Evolutionary conservation across 768 basidiomycete species (phyloP), one percentile per base, ranked within the genome.

Genomic region (Tylopilus balloui): DNA sequence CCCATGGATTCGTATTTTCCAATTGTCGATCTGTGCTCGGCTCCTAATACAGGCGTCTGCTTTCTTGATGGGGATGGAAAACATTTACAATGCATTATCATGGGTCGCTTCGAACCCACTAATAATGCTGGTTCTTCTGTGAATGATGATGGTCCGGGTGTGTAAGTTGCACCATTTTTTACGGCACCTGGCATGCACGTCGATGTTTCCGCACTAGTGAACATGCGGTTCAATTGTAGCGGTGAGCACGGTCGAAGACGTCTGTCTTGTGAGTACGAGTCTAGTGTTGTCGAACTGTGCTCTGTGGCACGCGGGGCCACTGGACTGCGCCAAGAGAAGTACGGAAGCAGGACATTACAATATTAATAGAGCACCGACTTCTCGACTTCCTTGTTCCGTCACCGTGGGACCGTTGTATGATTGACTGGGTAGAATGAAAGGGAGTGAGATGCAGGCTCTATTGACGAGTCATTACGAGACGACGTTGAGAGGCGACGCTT

Each of bases 221-320:
- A n/a, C 13, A 23, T 46, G 20, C 47, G 32, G 46, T n/a, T n/a
- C n/a, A n/a, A n/a, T n/a, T n/a, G n/a, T n/a, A n/a, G n/a, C n/a
- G 42, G 46, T 20, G 20, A 34, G 10, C 21, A 32, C 40, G 45
- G 23, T 17, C 34, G 17, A 17, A 8, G 34, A 10, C 17, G 32
- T n/a, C 32, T 15, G 32, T 28, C 21, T 19, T n/a, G 17, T 17
- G 27, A 29, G 34, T 19, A 21, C 17, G 15, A 7, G 42, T 28
- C 23, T 24, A 11, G 32, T 32, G 20, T 24, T 35, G n/a, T 27
- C 20, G 42, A 50, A 58, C 52, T 29, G 50, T 48, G 43, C 60
- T 64, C 64, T 61, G 60, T 62, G 60, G 60, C 60, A 56, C 50
- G 45, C 47, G 48, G 51, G 38, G 41, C 37, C 41, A 44, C 52